These are phyloP conservation scores for Wallacemonas collosoma DNA, from an alignment of 208 protist species.

Conservation along the genomic window DNA sequence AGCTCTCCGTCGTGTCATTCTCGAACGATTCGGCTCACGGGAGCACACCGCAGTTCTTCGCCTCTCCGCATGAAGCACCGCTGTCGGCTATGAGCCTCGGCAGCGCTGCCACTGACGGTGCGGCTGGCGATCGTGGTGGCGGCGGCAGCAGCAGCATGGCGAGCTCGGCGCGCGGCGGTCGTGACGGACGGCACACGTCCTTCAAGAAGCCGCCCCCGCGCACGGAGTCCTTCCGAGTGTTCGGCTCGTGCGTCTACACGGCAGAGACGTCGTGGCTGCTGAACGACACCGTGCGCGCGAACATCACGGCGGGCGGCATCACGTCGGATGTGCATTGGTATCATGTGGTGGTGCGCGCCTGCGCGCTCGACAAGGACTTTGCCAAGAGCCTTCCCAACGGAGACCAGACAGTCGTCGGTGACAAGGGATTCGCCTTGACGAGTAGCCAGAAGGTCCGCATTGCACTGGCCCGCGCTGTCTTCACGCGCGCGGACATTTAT, in stretches of 20 bases:
- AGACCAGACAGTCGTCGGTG: slow-evolving; percentile 86
- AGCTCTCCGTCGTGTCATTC: slow-evolving; percentile 35
- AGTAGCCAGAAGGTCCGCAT: slow-evolving; percentile 81
- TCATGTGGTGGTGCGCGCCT: slow-evolving; percentile 54
- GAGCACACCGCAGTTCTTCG: slow-evolving; percentile 20
- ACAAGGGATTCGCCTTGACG: slow-evolving; percentile 67
- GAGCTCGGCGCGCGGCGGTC: slow-evolving; percentile 17
- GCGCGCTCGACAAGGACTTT: slow-evolving; percentile 81
- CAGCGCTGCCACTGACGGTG: not conserved
- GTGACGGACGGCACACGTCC: not conserved
- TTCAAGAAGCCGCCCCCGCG: slow-evolving; percentile 7
- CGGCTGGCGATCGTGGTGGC: slow-evolving; percentile 1
- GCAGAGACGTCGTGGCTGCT: slow-evolving; percentile 89
- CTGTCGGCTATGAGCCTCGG: not conserved
- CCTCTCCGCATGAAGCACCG: slow-evolving; percentile 8
- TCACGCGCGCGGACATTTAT: slow-evolving; percentile 78
- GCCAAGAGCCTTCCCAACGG: slow-evolving; percentile 54
- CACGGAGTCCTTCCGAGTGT: slow-evolving; percentile 63
- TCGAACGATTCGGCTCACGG: not conserved
- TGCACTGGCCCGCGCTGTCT: slow-evolving; percentile 79
- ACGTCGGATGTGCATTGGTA: slow-evolving; percentile 61
- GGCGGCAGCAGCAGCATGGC: slow-evolving; percentile 18
- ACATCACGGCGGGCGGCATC: slow-evolving; percentile 84
- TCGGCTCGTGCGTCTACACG: slow-evolving; percentile 73
- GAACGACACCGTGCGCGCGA: slow-evolving; percentile 91